phyloP scores from a whole-genome alignment of 331 rosid genomes.

The Pyracantha coccinea region DNA sequence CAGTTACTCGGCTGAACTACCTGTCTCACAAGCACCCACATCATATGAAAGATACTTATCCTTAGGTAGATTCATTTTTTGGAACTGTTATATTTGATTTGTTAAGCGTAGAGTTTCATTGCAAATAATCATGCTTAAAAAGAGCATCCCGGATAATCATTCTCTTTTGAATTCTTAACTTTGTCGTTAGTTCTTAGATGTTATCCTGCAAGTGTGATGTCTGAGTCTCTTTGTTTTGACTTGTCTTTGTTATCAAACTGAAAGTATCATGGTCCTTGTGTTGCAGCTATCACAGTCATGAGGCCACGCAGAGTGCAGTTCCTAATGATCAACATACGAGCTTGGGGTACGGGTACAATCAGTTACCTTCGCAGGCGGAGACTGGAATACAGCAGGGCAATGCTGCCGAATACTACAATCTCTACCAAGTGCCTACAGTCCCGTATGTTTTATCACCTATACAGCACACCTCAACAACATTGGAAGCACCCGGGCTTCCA shows the following conservation, averaged over 20 bases:
- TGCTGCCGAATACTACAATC: not conserved
- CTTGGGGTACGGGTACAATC: not conserved
- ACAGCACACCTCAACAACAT: not conserved
- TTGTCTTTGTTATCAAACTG: not conserved
- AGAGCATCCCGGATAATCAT: not conserved
- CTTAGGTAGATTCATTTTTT: not conserved
- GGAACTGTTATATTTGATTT: not conserved
- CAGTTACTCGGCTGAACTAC: not conserved
- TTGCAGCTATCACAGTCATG: not conserved
- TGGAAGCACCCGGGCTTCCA: not conserved
- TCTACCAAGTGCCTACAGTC: not conserved
- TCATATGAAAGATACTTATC: conserved; percentile 2
- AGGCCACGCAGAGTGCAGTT: not conserved
- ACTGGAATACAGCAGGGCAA: not conserved
- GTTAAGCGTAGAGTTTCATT: not conserved
- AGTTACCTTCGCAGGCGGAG: not conserved
- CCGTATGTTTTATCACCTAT: not conserved
- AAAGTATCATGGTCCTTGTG: not conserved
- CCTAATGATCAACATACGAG: conserved; percentile 1
- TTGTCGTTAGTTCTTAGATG: not conserved
- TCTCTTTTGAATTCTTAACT: not conserved
- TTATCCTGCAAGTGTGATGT: no score
- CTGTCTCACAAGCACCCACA: not conserved
- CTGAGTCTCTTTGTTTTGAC: not conserved
- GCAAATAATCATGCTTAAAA: conserved; percentile 1